Evolutionary conservation across 2,329 filamentous ascomycete species (phyloP).

Genomic region (Xylaria hypoxylon): DNA sequence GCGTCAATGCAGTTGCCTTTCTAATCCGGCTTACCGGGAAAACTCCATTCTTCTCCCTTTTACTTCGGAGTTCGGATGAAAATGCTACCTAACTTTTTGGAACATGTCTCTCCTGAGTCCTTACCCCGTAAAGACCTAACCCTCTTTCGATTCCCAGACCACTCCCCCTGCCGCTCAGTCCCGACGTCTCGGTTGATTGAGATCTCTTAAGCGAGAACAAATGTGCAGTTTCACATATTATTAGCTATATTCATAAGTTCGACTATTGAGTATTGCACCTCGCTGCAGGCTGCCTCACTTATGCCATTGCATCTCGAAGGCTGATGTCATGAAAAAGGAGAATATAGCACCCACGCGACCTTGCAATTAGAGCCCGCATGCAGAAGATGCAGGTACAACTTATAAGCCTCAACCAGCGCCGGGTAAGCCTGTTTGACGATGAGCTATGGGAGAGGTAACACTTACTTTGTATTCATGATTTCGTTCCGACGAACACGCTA

Average conservation of each 20-base stretch:
- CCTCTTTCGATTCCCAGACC: not conserved
- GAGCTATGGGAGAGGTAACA: not conserved
- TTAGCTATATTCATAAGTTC: not conserved
- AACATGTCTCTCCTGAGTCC: not conserved
- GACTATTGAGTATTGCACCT: not conserved
- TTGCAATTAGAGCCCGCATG: constrained; percentile 13
- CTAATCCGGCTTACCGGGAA: not conserved
- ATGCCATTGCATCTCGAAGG: not conserved
- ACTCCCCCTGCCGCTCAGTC: not conserved
- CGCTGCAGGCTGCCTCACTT: not conserved
- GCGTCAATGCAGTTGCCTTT: not conserved
- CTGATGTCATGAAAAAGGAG: constrained; percentile 19
- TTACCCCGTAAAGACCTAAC: not conserved
- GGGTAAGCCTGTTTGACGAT: not conserved
- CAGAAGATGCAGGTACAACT: constrained; percentile 6
- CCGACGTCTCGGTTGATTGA: not conserved
- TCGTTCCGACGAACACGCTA: not conserved
- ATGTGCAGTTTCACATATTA: not conserved
- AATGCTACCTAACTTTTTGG: not conserved
- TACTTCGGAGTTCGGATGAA: not conserved
- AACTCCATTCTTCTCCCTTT: too few relatives aligned
- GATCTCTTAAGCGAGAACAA: not conserved
- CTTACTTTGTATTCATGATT: not conserved
- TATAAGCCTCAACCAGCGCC: not conserved
- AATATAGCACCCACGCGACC: not conserved